phyloP scores from a whole-genome alignment of 2,329 filamentous ascomycete species.

The Dryadomyces quercivorus region DNA sequence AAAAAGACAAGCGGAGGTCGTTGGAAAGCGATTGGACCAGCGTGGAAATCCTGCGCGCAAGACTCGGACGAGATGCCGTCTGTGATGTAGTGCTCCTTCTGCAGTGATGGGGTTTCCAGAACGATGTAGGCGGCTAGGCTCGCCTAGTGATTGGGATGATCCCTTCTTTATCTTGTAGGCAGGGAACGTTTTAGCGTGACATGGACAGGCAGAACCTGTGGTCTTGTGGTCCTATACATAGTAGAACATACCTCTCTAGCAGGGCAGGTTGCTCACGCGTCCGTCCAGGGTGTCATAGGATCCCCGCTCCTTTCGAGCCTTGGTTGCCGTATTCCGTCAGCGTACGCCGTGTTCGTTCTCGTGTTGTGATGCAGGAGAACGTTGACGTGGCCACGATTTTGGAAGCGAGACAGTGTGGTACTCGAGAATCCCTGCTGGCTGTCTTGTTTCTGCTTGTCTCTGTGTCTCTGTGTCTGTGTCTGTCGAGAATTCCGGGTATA shows the following conservation, averaged over 20 bases:
- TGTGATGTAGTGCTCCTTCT: neutral
- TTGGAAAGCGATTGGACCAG: neutral
- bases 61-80: neutral
- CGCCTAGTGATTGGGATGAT: neutral
- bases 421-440: too few species aligned
- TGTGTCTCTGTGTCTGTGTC: too few species aligned
- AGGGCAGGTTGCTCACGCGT: neutral
- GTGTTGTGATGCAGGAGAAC: neutral
- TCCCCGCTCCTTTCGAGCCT: neutral
- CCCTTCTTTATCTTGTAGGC: neutral
- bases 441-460: too few species aligned
- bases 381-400: neutral
- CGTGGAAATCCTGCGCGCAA: too few species aligned
- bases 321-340: neutral
- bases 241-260: neutral
- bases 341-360: neutral
- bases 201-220: neutral
- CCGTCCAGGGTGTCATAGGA: neutral
- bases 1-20: neutral
- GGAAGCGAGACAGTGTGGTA: too few species aligned
- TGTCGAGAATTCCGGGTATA: neutral
- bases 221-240: neutral
- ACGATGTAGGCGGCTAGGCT: neutral
- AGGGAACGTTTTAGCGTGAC: neutral
- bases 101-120: neutral